Conservation (phyloP, 2,329 filamentous ascomycete species). For the Apiospora koreana region DNA sequence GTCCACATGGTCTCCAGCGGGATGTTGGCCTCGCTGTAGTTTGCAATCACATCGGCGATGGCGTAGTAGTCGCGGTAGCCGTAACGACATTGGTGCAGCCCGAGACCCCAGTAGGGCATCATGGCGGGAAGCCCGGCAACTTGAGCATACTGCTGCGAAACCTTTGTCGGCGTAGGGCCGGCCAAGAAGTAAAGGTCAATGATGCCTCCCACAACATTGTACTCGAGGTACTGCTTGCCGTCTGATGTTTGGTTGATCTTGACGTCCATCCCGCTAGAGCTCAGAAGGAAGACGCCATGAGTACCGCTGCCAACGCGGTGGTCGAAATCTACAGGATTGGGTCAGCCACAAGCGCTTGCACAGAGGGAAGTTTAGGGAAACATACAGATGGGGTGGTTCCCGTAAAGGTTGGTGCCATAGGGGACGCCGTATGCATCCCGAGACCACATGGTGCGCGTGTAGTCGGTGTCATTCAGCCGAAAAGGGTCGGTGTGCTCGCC, state of each 20-base stretch:
- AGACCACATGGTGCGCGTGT: constrained; percentile 70
- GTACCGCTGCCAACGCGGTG: constrained; percentile 57
- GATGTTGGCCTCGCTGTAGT: constrained; percentile 65
- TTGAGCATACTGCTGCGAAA: constrained; percentile 60
- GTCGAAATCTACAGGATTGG: constrained; percentile 48
- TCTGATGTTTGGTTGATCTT: constrained; percentile 65
- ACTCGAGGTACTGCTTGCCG: constrained; percentile 71
- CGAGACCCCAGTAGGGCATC: constrained; percentile 66
- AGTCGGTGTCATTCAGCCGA: constrained; percentile 66
- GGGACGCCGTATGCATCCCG: constrained; percentile 66
- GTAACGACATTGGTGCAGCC: constrained; percentile 57
- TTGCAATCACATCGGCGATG: constrained; percentile 67
- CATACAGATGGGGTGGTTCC: constrained; percentile 69
- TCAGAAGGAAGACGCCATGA: constrained; percentile 69
- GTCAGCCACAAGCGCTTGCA: not conserved
- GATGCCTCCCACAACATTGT: constrained; percentile 76
- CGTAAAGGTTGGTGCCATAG: constrained; percentile 67
- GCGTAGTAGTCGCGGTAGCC: constrained; percentile 66
- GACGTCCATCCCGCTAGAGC: constrained; percentile 77
- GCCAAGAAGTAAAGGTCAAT: constrained; percentile 71
- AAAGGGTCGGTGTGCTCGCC: constrained; percentile 77
- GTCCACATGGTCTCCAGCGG: constrained; percentile 72
- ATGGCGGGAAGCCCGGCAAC: constrained; percentile 59
- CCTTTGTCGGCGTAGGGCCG: constrained; percentile 58
- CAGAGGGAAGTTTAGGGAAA: not conserved